Base-by-base conservation (phyloP, 208 protist species). In the Jaenimonas drosophilae region DNA sequence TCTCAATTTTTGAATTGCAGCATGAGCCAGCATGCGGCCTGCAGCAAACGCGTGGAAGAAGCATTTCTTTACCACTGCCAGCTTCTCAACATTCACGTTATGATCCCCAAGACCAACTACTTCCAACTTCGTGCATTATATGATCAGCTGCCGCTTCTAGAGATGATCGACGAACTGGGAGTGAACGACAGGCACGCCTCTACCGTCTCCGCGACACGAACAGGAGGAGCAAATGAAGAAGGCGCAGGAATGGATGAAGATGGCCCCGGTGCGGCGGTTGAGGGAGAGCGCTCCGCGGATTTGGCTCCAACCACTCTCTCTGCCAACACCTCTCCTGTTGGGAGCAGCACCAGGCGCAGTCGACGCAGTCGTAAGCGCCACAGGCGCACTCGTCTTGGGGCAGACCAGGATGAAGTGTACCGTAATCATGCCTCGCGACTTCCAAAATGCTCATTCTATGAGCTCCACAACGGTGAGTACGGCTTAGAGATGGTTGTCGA, bases 1-100 rank as follows among this genome's bases (percentile, higher is more conserved):
- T 84, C 80, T 40, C 83, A 91, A 60, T 91, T 82, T 68, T 9
- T 88, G 32, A 86, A 71, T 19, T 72, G 72, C 36, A 76, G 64
- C 62, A 86, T 86, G 64, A 54, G 67, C 51, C 60, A 88, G 39
- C 64, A 59, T 29, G 63, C 72, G 26, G 46, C 68, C 12, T 49
- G 58, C 48, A 75, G 71, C 20, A 40, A 36, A 16, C 64, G 76
- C 23, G 72, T 88, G 7, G 83, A 91, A 27, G 58, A 73, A 28
- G 63, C 64, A 6, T 91, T 82, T 64, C 79, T 84, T 39, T 36
- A 76, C 38, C 65, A 88, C 45, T 67, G 88, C 49, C 69, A 82
- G 56, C 64, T 83, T 21, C 68, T 88, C 28, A 79, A 86, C 49
- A 48, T 91, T 24, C 70, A 68, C 44, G 38, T 82, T 17, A 30